phyloP scores from a whole-genome alignment of 331 rosid species.

The Quercus lobata region DNA sequence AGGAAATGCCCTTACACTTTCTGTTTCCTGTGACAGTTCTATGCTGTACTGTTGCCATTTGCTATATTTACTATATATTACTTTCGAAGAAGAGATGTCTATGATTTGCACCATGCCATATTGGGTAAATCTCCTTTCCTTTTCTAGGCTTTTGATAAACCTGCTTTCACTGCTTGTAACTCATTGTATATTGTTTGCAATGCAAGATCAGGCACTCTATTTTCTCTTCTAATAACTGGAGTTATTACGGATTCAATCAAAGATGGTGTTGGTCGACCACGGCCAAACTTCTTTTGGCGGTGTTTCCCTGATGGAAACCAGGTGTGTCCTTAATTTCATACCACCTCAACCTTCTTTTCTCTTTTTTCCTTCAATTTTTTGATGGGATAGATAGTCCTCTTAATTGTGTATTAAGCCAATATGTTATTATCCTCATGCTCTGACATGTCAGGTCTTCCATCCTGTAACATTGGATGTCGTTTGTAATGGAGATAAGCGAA shows the following conservation, averaged over 20 bases:
- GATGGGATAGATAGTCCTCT: not conserved
- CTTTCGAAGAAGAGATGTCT: constrained; percentile 62
- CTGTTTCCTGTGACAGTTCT: constrained; percentile 37
- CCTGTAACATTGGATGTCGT: constrained; percentile 45
- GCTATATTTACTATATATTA: constrained; percentile 53
- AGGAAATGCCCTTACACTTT: not conserved
- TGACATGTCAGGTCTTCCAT: constrained; percentile 63
- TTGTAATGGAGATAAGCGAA: constrained; percentile 63
- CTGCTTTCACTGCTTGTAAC: not conserved
- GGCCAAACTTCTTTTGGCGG: constrained; percentile 98
- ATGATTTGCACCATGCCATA: constrained; percentile 83
- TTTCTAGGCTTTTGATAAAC: not conserved
- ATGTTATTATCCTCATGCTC: not conserved
- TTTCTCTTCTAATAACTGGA: constrained; percentile 74
- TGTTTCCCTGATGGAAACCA: constrained; percentile 86
- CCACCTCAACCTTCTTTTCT: not conserved
- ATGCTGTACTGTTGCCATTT: constrained; percentile 65
- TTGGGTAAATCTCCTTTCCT: constrained; percentile 47
- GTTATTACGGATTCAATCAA: constrained; percentile 85
- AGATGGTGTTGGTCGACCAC: constrained; percentile 90
- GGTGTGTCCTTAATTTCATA: constrained; percentile 36
- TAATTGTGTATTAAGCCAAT: constrained; percentile 6
- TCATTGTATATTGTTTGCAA: not conserved
- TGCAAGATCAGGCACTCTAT: constrained; percentile 70
- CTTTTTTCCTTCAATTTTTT: not conserved